phyloP scores from a whole-genome alignment of 345 rosid genomes.

The Lepidium africanum region DNA sequence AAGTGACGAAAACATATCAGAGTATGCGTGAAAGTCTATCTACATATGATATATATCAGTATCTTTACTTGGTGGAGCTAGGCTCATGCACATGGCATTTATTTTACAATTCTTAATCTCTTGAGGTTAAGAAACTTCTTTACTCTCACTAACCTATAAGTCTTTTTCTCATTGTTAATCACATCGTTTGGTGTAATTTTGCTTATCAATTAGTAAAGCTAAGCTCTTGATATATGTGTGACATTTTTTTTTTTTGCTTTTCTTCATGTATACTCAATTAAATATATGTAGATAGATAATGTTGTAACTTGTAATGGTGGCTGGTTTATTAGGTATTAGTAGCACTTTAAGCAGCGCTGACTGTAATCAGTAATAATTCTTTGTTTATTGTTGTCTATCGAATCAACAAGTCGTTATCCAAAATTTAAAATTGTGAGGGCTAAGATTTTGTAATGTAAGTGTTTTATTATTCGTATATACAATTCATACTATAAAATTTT shows the following conservation, averaged over 20 bases:
- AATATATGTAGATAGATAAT: background rate
- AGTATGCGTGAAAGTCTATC: too few relatives aligned
- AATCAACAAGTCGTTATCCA: slow-evolving; percentile 43
- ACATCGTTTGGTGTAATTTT: background rate
- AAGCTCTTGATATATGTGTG: background rate
- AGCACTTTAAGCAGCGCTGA: slow-evolving; percentile 75
- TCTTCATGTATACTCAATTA: background rate
- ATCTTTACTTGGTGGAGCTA: too few relatives aligned
- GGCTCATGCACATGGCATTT: too few relatives aligned
- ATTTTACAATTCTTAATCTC: too few relatives aligned
- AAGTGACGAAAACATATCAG: too few relatives aligned
- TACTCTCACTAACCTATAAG: background rate
- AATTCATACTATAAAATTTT: too few relatives aligned
- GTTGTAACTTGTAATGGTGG: background rate
- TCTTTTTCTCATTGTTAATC: background rate
- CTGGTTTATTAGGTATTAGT: slow-evolving; percentile 47
- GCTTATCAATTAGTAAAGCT: background rate
- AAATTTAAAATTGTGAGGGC: slow-evolving; percentile 30
- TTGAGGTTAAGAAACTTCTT: too few relatives aligned
- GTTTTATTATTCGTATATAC: too few relatives aligned
- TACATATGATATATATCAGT: too few relatives aligned
- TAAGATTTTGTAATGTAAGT: too few relatives aligned
- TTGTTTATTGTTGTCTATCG: slow-evolving; percentile 81
- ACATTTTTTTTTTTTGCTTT: background rate
- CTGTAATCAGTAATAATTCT: slow-evolving; percentile 74